phyloP scores from a whole-genome alignment of 2,329 filamentous ascomycete genomes.

The Cadophora sp. region DNA sequence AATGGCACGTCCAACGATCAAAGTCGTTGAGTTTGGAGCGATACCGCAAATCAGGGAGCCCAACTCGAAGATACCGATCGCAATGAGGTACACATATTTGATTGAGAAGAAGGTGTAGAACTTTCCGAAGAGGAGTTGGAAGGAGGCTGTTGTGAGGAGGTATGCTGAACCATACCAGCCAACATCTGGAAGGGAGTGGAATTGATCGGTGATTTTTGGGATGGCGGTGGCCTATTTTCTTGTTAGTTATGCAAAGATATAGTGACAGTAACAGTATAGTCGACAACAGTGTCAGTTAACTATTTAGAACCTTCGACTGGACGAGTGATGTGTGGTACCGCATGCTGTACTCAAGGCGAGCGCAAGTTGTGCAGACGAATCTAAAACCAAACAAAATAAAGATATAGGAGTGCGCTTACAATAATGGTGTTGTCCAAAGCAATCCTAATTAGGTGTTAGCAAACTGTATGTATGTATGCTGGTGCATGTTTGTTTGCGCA shows the following conservation, averaged over 20 bases:
- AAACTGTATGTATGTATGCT: not conserved
- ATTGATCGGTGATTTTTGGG: conserved; percentile 49
- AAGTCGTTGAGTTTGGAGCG: conserved; percentile 42
- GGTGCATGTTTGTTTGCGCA: not conserved
- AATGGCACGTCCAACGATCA: conserved; percentile 45
- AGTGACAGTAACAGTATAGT: not conserved
- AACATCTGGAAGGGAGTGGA: conserved; percentile 51
- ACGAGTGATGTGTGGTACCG: not conserved
- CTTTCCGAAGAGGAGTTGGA: conserved; percentile 44
- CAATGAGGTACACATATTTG: conserved; percentile 43
- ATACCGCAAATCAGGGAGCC: conserved; percentile 43
- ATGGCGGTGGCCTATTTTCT: conserved; percentile 46
- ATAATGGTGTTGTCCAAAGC: conserved; percentile 29
- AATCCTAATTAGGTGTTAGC: not conserved
- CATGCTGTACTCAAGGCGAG: not conserved
- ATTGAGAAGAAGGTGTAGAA: conserved; percentile 45
- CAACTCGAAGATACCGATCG: conserved; percentile 44
- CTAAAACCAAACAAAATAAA: not conserved
- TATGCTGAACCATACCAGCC: conserved; percentile 54
- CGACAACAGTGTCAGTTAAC: not conserved
- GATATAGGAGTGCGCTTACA: conserved; percentile 13
- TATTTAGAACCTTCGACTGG: not conserved
- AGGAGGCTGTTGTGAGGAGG: conserved; percentile 47
- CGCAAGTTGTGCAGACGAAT: not conserved
- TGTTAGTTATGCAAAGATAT: not conserved